phyloP scores from a whole-genome alignment of 148 eudicot species.

The Dysphania ambrosioides region DNA sequence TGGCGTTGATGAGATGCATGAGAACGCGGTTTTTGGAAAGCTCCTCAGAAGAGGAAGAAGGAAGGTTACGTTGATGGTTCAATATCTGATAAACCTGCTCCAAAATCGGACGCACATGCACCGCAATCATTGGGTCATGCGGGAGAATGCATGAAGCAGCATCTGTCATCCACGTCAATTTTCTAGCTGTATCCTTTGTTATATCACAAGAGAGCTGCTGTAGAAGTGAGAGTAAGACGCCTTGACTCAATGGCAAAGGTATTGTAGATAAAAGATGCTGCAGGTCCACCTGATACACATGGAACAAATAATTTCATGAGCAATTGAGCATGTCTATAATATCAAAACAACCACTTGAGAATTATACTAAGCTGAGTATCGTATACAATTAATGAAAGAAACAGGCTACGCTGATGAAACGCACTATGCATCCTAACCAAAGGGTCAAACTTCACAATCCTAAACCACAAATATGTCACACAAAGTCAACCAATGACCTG shows the following conservation, averaged over 20 bases:
- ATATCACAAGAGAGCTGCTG: constrained; percentile 95
- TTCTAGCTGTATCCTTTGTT: constrained; percentile 51
- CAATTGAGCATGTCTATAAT: neutral
- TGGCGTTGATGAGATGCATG: constrained; percentile 79
- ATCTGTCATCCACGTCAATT: constrained; percentile 79
- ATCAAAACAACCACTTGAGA: neutral
- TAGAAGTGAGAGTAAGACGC: constrained; percentile 86
- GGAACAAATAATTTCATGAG: neutral
- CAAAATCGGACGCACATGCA: constrained; percentile 77
- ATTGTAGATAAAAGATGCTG: constrained; percentile 44
- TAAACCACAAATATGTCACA: too few species aligned
- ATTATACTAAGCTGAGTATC: neutral
- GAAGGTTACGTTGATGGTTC: constrained; percentile 65
- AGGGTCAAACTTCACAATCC: neutral
- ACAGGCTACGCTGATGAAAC: neutral
- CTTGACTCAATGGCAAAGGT: constrained; percentile 82
- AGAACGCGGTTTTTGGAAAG: constrained; percentile 57
- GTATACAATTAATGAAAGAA: neutral
- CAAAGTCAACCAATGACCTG: too few species aligned
- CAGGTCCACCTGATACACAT: constrained; percentile 59
- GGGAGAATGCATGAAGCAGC: constrained; percentile 75
- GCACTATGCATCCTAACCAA: too few species aligned
- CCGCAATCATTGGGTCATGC: constrained; percentile 64
- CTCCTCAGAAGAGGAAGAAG: constrained; percentile 48
- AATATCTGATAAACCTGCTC: constrained; percentile 94